Evolutionary conservation across 345 rosid genomes (phyloP), one percentile per base, ranked within the genome.

Genomic region (Punica granatum): DNA sequence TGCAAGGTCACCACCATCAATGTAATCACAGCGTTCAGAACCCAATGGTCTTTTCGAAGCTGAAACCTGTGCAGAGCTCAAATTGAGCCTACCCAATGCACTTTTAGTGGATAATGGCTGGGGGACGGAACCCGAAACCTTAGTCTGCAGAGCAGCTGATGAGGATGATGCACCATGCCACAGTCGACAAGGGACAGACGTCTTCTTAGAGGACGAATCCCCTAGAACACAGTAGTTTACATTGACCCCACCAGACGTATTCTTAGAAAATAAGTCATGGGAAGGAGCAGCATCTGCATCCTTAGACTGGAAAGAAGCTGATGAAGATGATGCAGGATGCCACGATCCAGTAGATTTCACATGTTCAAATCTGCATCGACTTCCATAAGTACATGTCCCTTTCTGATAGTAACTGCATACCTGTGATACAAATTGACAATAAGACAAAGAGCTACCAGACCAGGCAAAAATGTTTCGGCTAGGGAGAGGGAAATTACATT

Each of bases 321-420:
- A 53, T 51, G 85, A 80, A 0, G 89, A 85, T 44, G 91, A 88
- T 3, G 97, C 90, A 33, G 78, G 62, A 53, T 75, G 75, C n/a
- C 83, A 83, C 8, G 82, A 66, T 18, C 76, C 74, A 64, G 81
- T 70, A 68, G 79, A 72, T 58, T 75, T 87, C 43, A 80, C 83
- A 76, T 92, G 98, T 51, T 88, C 87, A 71, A 87, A 86, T 78
- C 94, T 75, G 75, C 98, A 92, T 63, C 92, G 80, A 72, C 86
- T 84, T 59, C 92, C 98, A 65, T 87, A 89, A 2, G 81, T 73
- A 65, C 96, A 92, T 35, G 74, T 73, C 46, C 98, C 94, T 78
- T 86, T 92, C 74, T 89, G 98, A 73, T 92, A 88, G 67, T 73
- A 92, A 42, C 86, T 86, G 81, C 98, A 92, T 59, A 89, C 73